Evolutionary conservation across 116 monocot genomes (phyloP).

Genomic region (Phalaenopsis hybrid): DNA sequence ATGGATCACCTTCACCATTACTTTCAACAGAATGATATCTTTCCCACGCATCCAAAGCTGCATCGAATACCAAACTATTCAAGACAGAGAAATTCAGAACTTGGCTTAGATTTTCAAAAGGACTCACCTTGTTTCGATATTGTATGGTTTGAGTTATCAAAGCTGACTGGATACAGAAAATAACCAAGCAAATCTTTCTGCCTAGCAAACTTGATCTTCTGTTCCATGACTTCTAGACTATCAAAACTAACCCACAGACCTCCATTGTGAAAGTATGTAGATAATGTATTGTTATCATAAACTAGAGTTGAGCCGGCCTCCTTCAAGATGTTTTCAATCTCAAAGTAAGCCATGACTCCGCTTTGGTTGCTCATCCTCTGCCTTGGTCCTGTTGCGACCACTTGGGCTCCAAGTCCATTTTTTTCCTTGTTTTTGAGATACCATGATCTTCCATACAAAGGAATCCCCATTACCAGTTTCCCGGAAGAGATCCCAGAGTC

Average conservation of each 20-base stretch:
- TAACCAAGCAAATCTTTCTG: slow-evolving; percentile 49
- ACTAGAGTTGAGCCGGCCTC: slow-evolving; percentile 17
- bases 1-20: background rate
- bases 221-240: slow-evolving; percentile 33
- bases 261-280: slow-evolving; percentile 39
- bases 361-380: slow-evolving; percentile 62
- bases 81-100: background rate
- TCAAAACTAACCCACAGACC: slow-evolving; percentile 80
- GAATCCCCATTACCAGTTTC: slow-evolving; percentile 47
- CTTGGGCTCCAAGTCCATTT: slow-evolving; percentile 29
- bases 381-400: slow-evolving; percentile 38
- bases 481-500: slow-evolving; percentile 40
- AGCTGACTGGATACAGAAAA: slow-evolving; percentile 72
- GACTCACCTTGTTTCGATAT: slow-evolving; percentile 54
- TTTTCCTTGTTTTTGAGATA: slow-evolving; percentile 48
- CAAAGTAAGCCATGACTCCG: slow-evolving; percentile 66
- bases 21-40: slow-evolving; percentile 20
- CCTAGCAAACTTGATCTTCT: slow-evolving; percentile 48
- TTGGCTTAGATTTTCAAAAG: background rate
- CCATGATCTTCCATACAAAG: slow-evolving; percentile 40
- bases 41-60: slow-evolving; percentile 53
- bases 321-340: slow-evolving; percentile 40
- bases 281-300: slow-evolving; percentile 39
- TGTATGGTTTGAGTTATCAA: slow-evolving; percentile 46
- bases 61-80: slow-evolving; percentile 6